Base-by-base conservation (phyloP, 352 stramenopile species). In the Phytophthora parvispora region DNA sequence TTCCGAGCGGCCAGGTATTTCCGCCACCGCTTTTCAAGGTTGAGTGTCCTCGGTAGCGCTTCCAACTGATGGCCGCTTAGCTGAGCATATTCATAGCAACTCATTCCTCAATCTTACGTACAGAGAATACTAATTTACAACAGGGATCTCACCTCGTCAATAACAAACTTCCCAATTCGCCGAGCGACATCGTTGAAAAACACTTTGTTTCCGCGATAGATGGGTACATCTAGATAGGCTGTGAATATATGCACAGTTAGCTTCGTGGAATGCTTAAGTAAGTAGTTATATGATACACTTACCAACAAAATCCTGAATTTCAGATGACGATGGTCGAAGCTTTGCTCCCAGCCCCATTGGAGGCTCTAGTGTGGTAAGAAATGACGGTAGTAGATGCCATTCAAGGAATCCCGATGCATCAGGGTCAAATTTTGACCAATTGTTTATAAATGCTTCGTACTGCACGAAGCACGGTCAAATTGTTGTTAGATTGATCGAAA, bases 371-470 rank as follows among this genome's bases (percentile, higher is more conserved):
- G 78, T 74, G 12, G 80, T 56, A 25, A 97, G 64, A 53, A 97
- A 92, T 10, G 61, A 68, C 27, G 86, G 71, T 0, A 97, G 51
- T 13, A 87, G 24, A 42, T 93, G 75, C 69, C 87, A 92, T 16
- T 90, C 76, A 6, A 97, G 84, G 45, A 92, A 95, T 3, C 85
- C 88, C 7, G 89, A 96, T 32, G 90, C 93, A 36, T 96, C 78
- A 4, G 90, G 89, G 56, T 98, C 93, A 67, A 93, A 96, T 40
- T 75, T 40, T 1, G 76, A 72, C 93, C 93, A 98, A 5, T 76
- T 83, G 4, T 54, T 65, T 3, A 86, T 72, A 75, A 98, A 98
- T 8, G 85, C 79, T 20, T 95, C 80, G 45, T 97, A 90, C 83
- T 97, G 53, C 20, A 47, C 18, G 2, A 58, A 58, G 34, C 50